Percentiles rank a stretch among this genome's conserved stretches.
These are phyloP conservation scores for Hymenoscyphus infarciens DNA, from an alignment of 2,329 filamentous ascomycete species.

Conservation along the genomic window DNA sequence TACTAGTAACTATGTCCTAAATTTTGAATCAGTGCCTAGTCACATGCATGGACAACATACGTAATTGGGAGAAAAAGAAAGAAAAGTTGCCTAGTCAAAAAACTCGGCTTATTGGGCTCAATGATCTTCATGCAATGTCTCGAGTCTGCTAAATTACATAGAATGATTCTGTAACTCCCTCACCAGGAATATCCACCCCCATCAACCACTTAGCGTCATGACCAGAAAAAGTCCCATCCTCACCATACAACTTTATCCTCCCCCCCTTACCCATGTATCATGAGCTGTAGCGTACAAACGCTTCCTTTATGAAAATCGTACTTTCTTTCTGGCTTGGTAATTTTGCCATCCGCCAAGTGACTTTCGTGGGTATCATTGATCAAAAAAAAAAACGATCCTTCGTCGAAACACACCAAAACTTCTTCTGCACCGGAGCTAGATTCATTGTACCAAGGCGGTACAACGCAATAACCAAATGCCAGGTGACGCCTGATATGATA, in stretches of 20 bases:
- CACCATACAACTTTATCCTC: not conserved
- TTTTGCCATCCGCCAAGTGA: not conserved
- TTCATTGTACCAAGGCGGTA: slow-evolving; percentile 8
- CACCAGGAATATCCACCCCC: not conserved
- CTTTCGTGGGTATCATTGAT: slow-evolving; percentile 13
- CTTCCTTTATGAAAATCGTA: slow-evolving; percentile 10
- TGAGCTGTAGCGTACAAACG: not conserved
- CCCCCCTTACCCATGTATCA: not conserved
- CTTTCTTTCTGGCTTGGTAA: not conserved
- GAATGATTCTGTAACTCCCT: slow-evolving; percentile 11
- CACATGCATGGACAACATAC: not conserved
- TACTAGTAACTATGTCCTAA: too few species aligned
- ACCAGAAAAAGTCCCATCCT: not conserved
- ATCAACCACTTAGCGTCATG: slow-evolving; percentile 2
- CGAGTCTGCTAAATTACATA: slow-evolving; percentile 20
- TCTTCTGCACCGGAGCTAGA: slow-evolving; percentile 10
- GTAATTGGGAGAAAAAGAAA: not conserved
- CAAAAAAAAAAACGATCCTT: not conserved
- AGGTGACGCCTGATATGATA: slow-evolving; percentile 7
- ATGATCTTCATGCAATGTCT: slow-evolving; percentile 21
- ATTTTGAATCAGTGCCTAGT: not conserved
- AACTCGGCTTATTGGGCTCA: not conserved
- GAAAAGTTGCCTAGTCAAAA: slow-evolving; percentile 5
- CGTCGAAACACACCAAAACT: slow-evolving; percentile 6
- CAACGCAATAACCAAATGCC: slow-evolving; percentile 9